Evolutionary conservation across 495 filamentous ascomycete species (phyloP).

Genomic region (Hypoxylon cercidicola): DNA sequence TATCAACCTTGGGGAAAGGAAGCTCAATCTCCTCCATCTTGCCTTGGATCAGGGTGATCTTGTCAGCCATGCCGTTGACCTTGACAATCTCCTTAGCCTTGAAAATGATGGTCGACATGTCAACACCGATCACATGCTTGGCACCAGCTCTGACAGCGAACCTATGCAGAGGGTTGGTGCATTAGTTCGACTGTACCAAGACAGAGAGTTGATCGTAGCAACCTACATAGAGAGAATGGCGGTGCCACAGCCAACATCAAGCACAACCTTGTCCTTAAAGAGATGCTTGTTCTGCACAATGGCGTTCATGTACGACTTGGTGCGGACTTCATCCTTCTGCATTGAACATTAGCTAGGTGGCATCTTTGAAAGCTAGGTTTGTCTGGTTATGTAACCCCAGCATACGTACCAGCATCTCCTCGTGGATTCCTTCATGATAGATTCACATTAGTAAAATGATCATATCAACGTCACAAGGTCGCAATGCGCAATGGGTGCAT

Average conservation of each 20-base stretch:
- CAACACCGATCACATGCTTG: conserved; percentile 88
- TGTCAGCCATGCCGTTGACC: conserved; percentile 80
- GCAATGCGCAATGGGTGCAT: conserved; percentile 51
- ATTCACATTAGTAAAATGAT: conserved; percentile 45
- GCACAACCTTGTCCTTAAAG: conserved; percentile 88
- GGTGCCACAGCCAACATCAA: conserved; percentile 94
- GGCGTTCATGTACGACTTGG: conserved; percentile 92
- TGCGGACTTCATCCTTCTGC: conserved; percentile 98
- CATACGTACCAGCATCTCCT: conserved; percentile 93
- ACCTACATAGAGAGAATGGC: conserved; percentile 86
- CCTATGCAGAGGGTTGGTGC: conserved; percentile 45
- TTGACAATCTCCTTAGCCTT: conserved; percentile 86
- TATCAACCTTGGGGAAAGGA: conserved; percentile 85
- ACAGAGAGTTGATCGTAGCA: background rate
- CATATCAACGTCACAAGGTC: conserved; percentile 4
- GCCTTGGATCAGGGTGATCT: conserved; percentile 83
- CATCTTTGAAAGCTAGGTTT: conserved; percentile 21
- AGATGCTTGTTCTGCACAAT: conserved; percentile 94
- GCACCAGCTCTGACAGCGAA: conserved; percentile 93
- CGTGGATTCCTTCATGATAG: conserved; percentile 79
- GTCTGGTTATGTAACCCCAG: conserved; percentile 6
- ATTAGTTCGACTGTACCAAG: conserved; percentile 16
- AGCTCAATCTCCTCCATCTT: conserved; percentile 91
- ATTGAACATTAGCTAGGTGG: conserved; percentile 28
- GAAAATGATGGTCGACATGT: conserved; percentile 93